Percentiles rank a stretch among this genome's conserved stretches.
These are phyloP conservation scores for Sutorius australiensis DNA, from an alignment of 768 basidiomycete genomes.

Conservation along the genomic window DNA sequence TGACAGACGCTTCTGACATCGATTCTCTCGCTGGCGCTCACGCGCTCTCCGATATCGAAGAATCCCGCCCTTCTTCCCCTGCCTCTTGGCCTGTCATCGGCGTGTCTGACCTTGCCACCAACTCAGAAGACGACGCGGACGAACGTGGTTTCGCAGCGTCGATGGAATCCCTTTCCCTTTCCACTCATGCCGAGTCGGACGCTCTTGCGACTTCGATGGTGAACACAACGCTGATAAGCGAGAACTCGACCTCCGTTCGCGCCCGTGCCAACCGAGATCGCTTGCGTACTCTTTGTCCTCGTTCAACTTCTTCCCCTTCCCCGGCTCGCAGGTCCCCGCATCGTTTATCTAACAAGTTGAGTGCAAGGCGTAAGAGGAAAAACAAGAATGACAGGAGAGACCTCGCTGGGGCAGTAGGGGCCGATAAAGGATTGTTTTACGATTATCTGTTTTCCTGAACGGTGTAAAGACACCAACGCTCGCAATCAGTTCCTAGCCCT, in stretches of 20 bases:
- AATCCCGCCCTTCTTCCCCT: slow-evolving; percentile 28
- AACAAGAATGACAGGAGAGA: slow-evolving; percentile 10
- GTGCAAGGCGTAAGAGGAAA: slow-evolving; percentile 16
- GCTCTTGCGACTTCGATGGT: slow-evolving; percentile 11
- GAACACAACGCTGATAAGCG: slow-evolving; percentile 3
- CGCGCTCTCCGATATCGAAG: slow-evolving; percentile 26
- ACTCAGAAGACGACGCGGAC: slow-evolving; percentile 28
- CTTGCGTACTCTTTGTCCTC: slow-evolving; percentile 30
- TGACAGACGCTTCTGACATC: slow-evolving; percentile 25
- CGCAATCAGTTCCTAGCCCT: neutral
- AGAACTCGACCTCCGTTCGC: slow-evolving; percentile 10
- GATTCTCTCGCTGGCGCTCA: slow-evolving; percentile 16
- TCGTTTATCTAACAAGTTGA: slow-evolving; percentile 14
- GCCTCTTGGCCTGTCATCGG: slow-evolving; percentile 39
- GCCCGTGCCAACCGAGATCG: slow-evolving; percentile 25
- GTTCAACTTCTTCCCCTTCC: slow-evolving; percentile 53
- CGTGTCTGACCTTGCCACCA: slow-evolving; percentile 30
- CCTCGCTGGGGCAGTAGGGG: slow-evolving; percentile 14
- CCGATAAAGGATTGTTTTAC: slow-evolving; percentile 33
- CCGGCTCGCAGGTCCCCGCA: slow-evolving; percentile 40
- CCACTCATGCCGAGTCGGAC: slow-evolving; percentile 20
- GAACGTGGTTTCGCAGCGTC: slow-evolving; percentile 32
- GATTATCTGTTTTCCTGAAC: slow-evolving; percentile 43
- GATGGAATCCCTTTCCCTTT: slow-evolving; percentile 34
- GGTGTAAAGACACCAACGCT: neutral